A percentile compares a stretch with the other conserved stretches of the same genome.
phyloP scores from a whole-genome alignment of 2,329 filamentous ascomycete genomes.

The Leptographium galeiforme region DNA sequence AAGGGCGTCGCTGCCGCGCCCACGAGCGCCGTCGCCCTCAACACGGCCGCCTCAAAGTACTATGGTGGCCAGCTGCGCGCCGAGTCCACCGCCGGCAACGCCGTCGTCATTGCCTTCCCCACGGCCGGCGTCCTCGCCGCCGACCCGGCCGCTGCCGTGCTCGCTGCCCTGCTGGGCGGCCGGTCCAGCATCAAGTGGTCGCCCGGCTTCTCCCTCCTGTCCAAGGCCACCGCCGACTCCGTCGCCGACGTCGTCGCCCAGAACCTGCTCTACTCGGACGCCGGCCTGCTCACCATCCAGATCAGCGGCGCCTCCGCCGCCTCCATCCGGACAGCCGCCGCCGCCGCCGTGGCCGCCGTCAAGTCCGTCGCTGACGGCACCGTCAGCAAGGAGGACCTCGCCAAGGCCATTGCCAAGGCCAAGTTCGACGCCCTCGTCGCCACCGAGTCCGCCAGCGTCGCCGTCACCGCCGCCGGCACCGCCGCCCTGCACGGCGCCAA shows the following conservation, averaged over 20 bases:
- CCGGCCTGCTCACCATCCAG: conserved; percentile 76
- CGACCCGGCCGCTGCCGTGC: conserved; percentile 82
- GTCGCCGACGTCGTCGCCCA: conserved; percentile 57
- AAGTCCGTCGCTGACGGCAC: conserved; percentile 67
- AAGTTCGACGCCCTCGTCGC: conserved; percentile 85
- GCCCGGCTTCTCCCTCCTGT: conserved; percentile 77
- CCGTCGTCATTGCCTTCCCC: conserved; percentile 83
- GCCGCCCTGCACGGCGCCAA: conserved; percentile 62
- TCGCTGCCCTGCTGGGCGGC: conserved; percentile 80
- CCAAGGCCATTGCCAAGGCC: conserved; percentile 82
- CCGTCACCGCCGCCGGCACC: conserved; percentile 68
- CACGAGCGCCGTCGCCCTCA: conserved; percentile 38
- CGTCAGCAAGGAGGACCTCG: conserved; percentile 70
- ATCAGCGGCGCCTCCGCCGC: conserved; percentile 56
- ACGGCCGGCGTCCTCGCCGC: conserved; percentile 69
- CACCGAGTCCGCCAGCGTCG: conserved; percentile 66
- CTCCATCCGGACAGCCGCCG: conserved; percentile 60
- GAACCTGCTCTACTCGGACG: conserved; percentile 83
- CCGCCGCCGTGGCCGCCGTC: conserved; percentile 66
- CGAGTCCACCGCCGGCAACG: conserved; percentile 62
- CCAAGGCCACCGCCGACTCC: conserved; percentile 58
- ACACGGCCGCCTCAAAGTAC: conserved; percentile 64
- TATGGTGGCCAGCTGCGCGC: conserved; percentile 90
- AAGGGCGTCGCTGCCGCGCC: conserved; percentile 49
- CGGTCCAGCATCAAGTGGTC: conserved; percentile 92